Evolutionary conservation across 768 basidiomycete species (phyloP).

Genomic region (Lactarius vividus): DNA sequence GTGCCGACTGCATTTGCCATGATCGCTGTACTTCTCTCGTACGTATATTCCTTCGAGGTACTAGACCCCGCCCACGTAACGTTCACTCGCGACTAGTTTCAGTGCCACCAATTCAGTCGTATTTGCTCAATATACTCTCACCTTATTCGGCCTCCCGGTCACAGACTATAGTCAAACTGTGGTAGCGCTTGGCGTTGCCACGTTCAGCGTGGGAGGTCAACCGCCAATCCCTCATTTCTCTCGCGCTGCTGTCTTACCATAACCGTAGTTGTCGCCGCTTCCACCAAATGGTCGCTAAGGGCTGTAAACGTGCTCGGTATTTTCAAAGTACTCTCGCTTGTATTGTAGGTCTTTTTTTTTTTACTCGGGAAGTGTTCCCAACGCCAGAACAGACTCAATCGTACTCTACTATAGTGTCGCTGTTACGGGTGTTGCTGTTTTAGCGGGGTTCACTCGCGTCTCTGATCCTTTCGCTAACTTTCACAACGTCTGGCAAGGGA

Average conservation of each 20-base stretch:
- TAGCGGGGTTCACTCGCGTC: constrained; percentile 32
- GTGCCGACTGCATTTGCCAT: constrained; percentile 46
- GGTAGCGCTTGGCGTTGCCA: constrained; percentile 30
- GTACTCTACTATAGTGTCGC: constrained; percentile 28
- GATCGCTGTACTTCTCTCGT: constrained; percentile 32
- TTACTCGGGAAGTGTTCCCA: neutral
- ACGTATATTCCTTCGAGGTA: constrained; percentile 14
- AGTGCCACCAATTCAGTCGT: constrained; percentile 31
- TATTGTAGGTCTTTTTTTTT: constrained; percentile 23
- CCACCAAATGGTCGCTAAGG: constrained; percentile 34
- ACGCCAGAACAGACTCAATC: constrained; percentile 6
- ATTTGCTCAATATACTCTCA: constrained; percentile 32
- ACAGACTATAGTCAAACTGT: constrained; percentile 29
- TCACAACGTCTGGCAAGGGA: constrained; percentile 32
- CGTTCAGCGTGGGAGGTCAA: constrained; percentile 29
- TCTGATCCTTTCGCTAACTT: constrained; percentile 35
- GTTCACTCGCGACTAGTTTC: constrained; percentile 12
- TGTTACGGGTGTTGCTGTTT: constrained; percentile 30
- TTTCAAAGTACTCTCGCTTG: constrained; percentile 31
- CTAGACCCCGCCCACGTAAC: neutral
- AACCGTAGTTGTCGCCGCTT: constrained; percentile 30
- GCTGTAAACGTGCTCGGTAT: constrained; percentile 31
- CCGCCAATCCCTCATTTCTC: neutral
- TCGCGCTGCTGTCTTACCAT: neutral
- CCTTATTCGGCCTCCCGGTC: constrained; percentile 26